Conservation (phyloP, 345 rosid species). For the Eucalyptus cloeziana region DNA sequence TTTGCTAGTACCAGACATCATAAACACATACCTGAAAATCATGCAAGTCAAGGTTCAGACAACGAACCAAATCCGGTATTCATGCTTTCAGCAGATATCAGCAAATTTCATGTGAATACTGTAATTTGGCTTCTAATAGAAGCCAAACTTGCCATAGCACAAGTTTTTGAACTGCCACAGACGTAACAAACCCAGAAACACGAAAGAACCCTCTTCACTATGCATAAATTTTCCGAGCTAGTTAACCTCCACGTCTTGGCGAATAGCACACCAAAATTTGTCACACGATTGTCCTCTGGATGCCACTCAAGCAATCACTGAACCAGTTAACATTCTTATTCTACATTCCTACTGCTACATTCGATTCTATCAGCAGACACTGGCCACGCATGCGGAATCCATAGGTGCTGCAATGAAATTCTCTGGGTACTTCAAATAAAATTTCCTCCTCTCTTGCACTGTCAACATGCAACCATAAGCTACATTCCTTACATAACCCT, state of each 20-base stretch:
- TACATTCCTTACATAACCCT: neutral
- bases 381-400: neutral
- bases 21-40: neutral
- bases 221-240: neutral
- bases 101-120: neutral
- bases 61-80: neutral
- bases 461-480: neutral
- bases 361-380: neutral
- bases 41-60: neutral
- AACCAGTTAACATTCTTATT: no score
- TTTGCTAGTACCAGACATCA: neutral
- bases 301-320: no score
- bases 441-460: neutral
- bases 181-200: no score
- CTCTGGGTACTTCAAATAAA: neutral
- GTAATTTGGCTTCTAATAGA: neutral
- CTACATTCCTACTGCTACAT: no score
- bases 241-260: neutral
- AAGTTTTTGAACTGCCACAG: no score
- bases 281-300: no score
- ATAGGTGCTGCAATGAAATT: neutral
- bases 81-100: neutral
- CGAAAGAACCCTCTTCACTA: neutral
- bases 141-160: neutral
- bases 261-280: no score